Evolutionary conservation across 768 basidiomycete species (phyloP).

Genomic region (Podaxis sp.): DNA sequence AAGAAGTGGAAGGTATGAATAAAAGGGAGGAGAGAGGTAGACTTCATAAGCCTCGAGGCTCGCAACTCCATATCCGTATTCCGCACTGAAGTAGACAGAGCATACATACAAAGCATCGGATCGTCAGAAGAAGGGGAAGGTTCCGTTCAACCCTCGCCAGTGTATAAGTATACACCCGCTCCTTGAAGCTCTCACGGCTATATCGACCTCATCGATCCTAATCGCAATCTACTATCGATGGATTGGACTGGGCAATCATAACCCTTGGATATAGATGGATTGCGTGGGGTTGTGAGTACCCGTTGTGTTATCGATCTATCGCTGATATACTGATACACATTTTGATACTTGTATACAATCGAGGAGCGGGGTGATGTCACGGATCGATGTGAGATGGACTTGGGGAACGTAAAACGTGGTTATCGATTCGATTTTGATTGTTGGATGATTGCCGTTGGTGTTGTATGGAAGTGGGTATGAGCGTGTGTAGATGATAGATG

Average conservation of each 20-base stretch:
- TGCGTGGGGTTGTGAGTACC: background rate
- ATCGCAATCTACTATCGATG: conserved; percentile 7
- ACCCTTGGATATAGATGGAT: background rate
- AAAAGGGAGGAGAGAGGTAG: background rate
- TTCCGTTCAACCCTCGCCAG: background rate
- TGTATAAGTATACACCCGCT: background rate
- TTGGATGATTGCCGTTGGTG: background rate
- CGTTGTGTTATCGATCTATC: background rate
- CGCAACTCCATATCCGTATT: background rate
- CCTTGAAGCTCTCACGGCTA: conserved; percentile 2
- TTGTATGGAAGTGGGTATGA: background rate
- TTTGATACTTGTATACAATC: background rate
- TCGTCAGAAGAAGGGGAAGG: background rate
- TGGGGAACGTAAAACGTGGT: background rate
- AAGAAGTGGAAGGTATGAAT: background rate
- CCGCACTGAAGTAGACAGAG: background rate
- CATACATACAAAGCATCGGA: background rate
- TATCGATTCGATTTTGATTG: background rate
- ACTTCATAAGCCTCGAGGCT: background rate
- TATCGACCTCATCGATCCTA: background rate
- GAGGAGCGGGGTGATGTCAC: background rate
- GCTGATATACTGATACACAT: background rate
- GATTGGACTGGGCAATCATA: background rate
- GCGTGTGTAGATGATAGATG: too few relatives aligned
- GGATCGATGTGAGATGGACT: background rate